These are phyloP conservation scores for Neoascochyta sp. DNA, from an alignment of 2,329 filamentous ascomycete species.

Conservation along the genomic window DNA sequence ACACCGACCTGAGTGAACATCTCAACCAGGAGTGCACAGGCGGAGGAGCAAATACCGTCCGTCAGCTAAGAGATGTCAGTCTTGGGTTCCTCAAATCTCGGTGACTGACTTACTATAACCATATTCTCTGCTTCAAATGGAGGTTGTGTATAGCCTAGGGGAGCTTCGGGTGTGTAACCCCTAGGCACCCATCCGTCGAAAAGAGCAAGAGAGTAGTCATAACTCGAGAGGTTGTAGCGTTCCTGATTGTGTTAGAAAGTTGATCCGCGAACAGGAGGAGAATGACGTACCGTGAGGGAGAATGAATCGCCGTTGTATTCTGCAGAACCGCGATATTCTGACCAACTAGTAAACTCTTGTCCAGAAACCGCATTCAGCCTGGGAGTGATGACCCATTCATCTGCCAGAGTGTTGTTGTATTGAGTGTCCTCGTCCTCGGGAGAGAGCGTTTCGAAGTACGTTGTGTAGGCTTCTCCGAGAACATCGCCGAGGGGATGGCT, in stretches of 20 bases:
- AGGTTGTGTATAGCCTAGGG: not conserved
- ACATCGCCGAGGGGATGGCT: conserved; percentile 31
- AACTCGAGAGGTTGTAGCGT: conserved; percentile 13
- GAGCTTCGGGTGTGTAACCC: conserved; percentile 3
- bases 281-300: conserved; percentile 24
- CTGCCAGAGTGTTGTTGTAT: conserved; percentile 2
- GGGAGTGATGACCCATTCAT: conserved; percentile 16
- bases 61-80: no score
- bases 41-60: conserved; percentile 55
- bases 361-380: conserved; percentile 17
- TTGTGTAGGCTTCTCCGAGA: conserved; percentile 13
- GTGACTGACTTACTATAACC: conserved; percentile 22
- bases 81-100: no score
- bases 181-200: conserved; percentile 26
- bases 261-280: no score
- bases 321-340: conserved; percentile 33
- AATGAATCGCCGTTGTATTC: conserved; percentile 34
- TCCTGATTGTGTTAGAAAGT: conserved; percentile 7
- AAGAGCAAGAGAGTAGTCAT: conserved; percentile 10
- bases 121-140: conserved; percentile 23
- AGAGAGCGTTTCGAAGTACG: conserved; percentile 1
- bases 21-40: conserved; percentile 54
- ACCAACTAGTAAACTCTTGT: conserved; percentile 40
- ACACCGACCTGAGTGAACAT: conserved; percentile 51
- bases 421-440: conserved; percentile 2